Percentiles rank a stretch among this genome's conserved stretches.
These are phyloP conservation scores for Phytophthora tentaculata DNA, from an alignment of 352 stramenopile genomes.

Conservation along the genomic window DNA sequence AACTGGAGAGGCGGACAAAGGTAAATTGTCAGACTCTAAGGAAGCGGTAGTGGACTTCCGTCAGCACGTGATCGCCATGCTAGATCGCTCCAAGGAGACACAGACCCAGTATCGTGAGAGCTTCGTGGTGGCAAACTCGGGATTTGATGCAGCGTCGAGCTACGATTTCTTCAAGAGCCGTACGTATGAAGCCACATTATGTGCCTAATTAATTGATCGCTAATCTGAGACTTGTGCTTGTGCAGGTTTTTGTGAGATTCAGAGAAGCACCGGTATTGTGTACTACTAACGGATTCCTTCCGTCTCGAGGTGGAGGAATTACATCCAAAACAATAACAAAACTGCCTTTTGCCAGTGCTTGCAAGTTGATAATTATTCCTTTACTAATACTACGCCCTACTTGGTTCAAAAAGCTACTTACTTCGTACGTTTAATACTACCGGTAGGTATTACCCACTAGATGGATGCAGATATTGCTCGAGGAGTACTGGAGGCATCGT, in stretches of 20 bases:
- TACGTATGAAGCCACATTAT: slow-evolving; percentile 43
- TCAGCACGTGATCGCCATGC: slow-evolving; percentile 57
- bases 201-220: background rate
- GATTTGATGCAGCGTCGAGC: slow-evolving; percentile 59
- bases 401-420: slow-evolving; percentile 33
- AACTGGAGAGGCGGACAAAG: background rate
- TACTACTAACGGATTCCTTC: slow-evolving; percentile 36
- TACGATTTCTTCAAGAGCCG: slow-evolving; percentile 79
- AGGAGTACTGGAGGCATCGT: slow-evolving; percentile 42
- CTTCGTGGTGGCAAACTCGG: slow-evolving; percentile 52
- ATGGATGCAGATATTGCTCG: slow-evolving; percentile 21
- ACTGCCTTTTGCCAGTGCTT: slow-evolving; percentile 22
- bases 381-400: slow-evolving; percentile 6
- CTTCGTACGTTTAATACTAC: background rate
- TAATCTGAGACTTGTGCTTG: slow-evolving; percentile 8
- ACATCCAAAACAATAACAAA: slow-evolving; percentile 25
- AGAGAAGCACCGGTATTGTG: slow-evolving; percentile 32
- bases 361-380: slow-evolving; percentile 25
- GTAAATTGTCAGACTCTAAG: slow-evolving; percentile 8
- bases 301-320: slow-evolving; percentile 10
- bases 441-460: slow-evolving; percentile 18
- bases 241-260: slow-evolving; percentile 41
- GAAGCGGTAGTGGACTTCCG: slow-evolving; percentile 53
- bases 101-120: slow-evolving; percentile 51
- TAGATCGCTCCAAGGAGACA: slow-evolving; percentile 55